phyloP scores from a whole-genome alignment of 2,329 filamentous ascomycete species.

The Monilinia polystroma region DNA sequence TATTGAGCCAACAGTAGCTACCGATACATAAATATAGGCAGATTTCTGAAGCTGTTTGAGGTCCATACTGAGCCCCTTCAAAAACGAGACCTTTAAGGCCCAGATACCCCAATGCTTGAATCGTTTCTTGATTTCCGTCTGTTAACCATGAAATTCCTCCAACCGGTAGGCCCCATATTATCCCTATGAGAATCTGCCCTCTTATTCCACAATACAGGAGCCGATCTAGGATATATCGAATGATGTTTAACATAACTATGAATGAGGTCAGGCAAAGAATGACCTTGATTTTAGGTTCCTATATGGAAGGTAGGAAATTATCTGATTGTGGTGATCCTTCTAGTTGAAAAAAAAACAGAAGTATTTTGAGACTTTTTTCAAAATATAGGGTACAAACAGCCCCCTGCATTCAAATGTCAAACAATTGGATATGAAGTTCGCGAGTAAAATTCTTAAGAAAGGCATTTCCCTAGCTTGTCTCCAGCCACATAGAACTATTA shows the following conservation, averaged over 20 bases:
- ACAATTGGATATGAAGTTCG: background rate
- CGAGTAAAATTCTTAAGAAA: background rate
- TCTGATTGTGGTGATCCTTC: background rate
- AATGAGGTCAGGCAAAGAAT: slow-evolving; percentile 63
- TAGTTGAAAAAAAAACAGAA: background rate
- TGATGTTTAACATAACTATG: slow-evolving; percentile 59
- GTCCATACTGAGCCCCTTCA: slow-evolving; percentile 46
- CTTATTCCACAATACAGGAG: slow-evolving; percentile 68
- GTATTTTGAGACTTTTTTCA: background rate
- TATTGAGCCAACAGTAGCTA: slow-evolving; percentile 65
- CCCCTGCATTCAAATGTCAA: background rate
- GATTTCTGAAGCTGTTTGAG: slow-evolving; percentile 53
- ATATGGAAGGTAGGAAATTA: slow-evolving; percentile 50
- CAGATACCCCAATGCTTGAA: slow-evolving; percentile 69
- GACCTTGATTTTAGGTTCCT: slow-evolving; percentile 59
- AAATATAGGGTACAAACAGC: background rate
- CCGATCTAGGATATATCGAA: slow-evolving; percentile 57
- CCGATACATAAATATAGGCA: slow-evolving; percentile 55
- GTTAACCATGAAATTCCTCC: slow-evolving; percentile 60
- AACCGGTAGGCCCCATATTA: slow-evolving; percentile 68
- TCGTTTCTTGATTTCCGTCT: slow-evolving; percentile 49
- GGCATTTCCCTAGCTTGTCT: background rate
- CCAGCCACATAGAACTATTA: background rate
- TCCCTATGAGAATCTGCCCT: slow-evolving; percentile 68
- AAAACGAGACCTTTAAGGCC: slow-evolving; percentile 72